phyloP scores from a whole-genome alignment of 441 rosid species.

The Cnidoscolus chayamansa region DNA sequence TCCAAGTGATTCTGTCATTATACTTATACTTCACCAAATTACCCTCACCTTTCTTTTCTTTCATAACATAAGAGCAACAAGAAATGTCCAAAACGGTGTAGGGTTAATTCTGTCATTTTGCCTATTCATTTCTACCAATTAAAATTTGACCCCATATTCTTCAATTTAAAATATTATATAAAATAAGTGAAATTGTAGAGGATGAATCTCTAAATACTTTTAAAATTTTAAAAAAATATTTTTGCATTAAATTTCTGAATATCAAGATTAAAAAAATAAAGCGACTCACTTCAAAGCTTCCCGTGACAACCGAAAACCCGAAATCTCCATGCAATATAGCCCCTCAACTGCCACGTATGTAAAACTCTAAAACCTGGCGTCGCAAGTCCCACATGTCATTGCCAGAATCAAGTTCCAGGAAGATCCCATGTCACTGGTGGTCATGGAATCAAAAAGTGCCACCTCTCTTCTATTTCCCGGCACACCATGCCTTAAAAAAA shows the following conservation, averaged over 20 bases:
- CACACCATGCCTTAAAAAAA: constrained; percentile 13
- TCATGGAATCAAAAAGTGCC: background rate
- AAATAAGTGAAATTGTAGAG: too few relatives aligned
- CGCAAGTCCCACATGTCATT: background rate
- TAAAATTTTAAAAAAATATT: too few relatives aligned
- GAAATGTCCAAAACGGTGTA: too few relatives aligned
- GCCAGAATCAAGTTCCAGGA: background rate
- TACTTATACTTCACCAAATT: constrained; percentile 14
- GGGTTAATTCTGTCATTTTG: background rate
- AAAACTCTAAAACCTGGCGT: background rate
- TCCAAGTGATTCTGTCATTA: constrained; percentile 17
- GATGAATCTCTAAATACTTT: too few relatives aligned
- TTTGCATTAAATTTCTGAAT: too few relatives aligned
- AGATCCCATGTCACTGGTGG: background rate
- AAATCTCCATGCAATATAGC: background rate
- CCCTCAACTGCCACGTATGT: background rate
- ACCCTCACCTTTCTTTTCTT: background rate
- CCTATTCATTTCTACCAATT: background rate
- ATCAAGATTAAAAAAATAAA: too few relatives aligned
- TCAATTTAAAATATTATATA: too few relatives aligned
- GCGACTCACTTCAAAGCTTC: background rate
- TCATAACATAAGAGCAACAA: too few relatives aligned
- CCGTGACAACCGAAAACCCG: background rate
- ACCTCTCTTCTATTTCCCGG: constrained; percentile 24
- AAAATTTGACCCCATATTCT: too few relatives aligned